Evolutionary conservation across 257 asterid species (phyloP), one percentile per base, ranked within the genome.

Genomic region (Fraxinus quadrangulata): DNA sequence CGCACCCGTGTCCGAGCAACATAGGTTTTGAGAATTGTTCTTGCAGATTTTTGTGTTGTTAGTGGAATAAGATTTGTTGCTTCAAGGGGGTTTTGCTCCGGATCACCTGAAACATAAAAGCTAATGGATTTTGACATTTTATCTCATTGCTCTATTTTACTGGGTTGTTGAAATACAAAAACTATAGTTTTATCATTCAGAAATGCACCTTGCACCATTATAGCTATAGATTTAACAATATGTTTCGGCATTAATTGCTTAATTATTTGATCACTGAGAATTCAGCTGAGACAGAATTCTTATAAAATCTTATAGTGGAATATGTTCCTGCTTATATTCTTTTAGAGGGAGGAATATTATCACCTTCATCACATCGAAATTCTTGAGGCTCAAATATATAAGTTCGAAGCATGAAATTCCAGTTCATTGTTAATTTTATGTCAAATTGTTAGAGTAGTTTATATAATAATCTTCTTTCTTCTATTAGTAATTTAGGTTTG

Each of bases 311-410:
- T 26, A 23, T 26, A 11, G 36, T 39, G 59, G 49, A 24, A 40
- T 33, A 9, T 47, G 54, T 2, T 49, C 63, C 75, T 23, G 33
- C 23, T 67, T 37, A 3, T 28, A 28, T 42, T 39, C 68, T 76
- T 54, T 21, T 73, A 11, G 7, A 37, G 30, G 80, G 66, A 49
- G 79, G 66, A 37, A 47, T 75, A 63, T 12, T 63, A 71, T 65
- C 31, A 47, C 40, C 76, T 67, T 61, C 39, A 3, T 79, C 76
- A 30, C 34, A n/a, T 75, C 61, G 73, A 73, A 74, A 17, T 74
- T 74, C 17, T 4, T 8, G 37, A 4, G 72, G 69, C 47, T 49
- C 68, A 42, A 39, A 37, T 75, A 54, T 39, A 72, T 45, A 80
- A 42, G 61, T 17, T 21, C 30, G 34, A 63, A 63, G 69, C n/a